Base-by-base conservation (phyloP, 257 asterid species). In the Avicennia marina region DNA sequence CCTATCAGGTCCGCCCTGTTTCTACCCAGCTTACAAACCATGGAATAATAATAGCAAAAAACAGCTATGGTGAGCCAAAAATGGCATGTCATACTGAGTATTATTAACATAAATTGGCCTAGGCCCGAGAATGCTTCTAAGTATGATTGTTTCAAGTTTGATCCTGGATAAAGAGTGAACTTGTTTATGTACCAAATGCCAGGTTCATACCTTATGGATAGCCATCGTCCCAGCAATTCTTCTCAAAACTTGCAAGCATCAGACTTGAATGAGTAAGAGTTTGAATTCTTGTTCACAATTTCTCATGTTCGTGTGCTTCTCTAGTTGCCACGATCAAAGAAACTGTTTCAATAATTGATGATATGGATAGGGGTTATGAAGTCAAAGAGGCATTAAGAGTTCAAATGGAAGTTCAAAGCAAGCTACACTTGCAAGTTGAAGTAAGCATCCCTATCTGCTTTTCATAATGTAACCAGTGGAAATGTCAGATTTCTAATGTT, bases 381-480 rank as follows among this genome's bases (percentile, higher is more conserved):
- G 95, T 88, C 41, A 85, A 88, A 82, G 96, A 88, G 81, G 96
- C 96, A 24, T 65, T 88, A 60, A 76, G 96, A 78, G 95, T 83
- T 50, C 96, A 88, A 57, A 88, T 88, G 96, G 96, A 88, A 81
- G 96, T 88, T 63, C 90, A 88, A 63, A 88, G 95, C 70, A 80
- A 88, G 64, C 81, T 88, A 21, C 95, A 88, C 76, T 61, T 85
- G 75, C 96, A 85, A 85, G 96, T 88, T 48, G 96, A 88, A 75
- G 96, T 88, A 80, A 88, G 84, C 70, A n/a, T 62, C 48, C 45
- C 13, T 46, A 19, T 10, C 53, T 48, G 16, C 13, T 43, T 43
- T 10, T n/a, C 7, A 12, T 43, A 13, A 29, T 29, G 34, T 4
- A 29, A 8, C 27, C 17, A 29, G 34, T 29, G 4, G 26, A 46